These are phyloP conservation scores for Saccharomyces paradoxus DNA, from an alignment of 805 yeast species.

Conservation along the genomic window DNA sequence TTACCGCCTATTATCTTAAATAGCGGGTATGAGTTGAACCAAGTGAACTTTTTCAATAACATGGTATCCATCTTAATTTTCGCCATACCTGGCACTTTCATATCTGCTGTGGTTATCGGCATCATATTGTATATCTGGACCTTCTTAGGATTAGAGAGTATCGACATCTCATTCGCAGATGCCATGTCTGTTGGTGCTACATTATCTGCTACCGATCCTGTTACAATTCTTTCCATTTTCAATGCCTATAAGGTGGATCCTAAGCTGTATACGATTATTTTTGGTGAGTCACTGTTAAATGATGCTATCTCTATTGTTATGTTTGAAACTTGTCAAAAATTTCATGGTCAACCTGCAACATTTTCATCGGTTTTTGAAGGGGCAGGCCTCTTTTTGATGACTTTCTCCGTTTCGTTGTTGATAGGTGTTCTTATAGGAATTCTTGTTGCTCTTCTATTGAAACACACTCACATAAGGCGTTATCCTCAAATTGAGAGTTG, in stretches of 20 bases:
- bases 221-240: conserved; percentile 89
- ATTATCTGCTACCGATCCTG: conserved; percentile 96
- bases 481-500: conserved; percentile 98
- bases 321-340: conserved; percentile 97
- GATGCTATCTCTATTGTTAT: conserved; percentile 98
- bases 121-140: conserved; percentile 83
- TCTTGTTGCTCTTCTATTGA: conserved; percentile 77
- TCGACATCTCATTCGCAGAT: conserved; percentile 87
- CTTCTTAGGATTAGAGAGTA: conserved; percentile 79
- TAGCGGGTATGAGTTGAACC: conserved; percentile 94
- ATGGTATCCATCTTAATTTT: conserved; percentile 83
- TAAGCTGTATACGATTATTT: conserved; percentile 89
- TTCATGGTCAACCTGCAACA: conserved; percentile 76
- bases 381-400: conserved; percentile 84
- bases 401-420: conserved; percentile 81
- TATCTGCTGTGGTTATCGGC: conserved; percentile 88
- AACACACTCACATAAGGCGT: conserved; percentile 86
- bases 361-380: conserved; percentile 84
- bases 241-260: conserved; percentile 98
- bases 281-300: conserved; percentile 90
- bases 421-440: conserved; percentile 87
- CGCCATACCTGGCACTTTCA: conserved; percentile 95
- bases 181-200: conserved; percentile 97
- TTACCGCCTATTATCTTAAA: conserved; percentile 94
- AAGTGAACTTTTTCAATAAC: conserved; percentile 88